Base-by-base conservation (phyloP, 352 stramenopile genomes). In the Phytopythium vexans region DNA sequence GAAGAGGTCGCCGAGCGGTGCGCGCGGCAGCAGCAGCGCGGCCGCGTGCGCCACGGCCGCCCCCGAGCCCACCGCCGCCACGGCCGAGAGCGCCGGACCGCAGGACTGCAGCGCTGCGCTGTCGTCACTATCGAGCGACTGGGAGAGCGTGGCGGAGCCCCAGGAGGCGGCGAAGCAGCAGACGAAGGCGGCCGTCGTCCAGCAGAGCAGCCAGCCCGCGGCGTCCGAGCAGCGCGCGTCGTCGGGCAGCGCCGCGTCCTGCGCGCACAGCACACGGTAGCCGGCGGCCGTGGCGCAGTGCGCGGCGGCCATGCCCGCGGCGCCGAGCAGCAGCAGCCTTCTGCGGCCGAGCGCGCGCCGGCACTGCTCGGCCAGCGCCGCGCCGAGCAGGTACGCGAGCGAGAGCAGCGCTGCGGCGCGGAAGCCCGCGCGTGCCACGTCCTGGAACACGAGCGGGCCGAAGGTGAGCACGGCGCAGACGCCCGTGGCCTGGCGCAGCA, bases 1-100 rank as follows among this genome's bases (percentile, higher is more conserved):
- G 62, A 88, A 88, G 8, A 79, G 66, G 39, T 66, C 70, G 62
- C 73, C 62, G 49, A 73, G 68, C 56, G 72, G 65, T 12, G 74
- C 42, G 62, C 72, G 36, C 60, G 60, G 54, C 31, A 67, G 39
- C 39, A 43, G 8, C 39, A 43, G 39, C 39, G 8, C 11, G 0
- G 39, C 39, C 2, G 8, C 39, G 21, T 43, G n/a, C 12, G 11
- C 2, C 69, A 73, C 73, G 43, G 64, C 48, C 0, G 54, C 60
- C 16, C 66, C 66, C 34, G 64, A 65, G 31, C 68, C 27, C 66
- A 66, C 73, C 33, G 72, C 78, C 31, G 68, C 46, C 12, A 64
- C 54, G 5, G 65, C 67, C 35, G 62, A 66, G n/a, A 80, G 32
- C 6, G 64, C 68, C 34, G 75, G 64, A 9, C 64, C 67, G 21